Percentiles rank a stretch among this genome's conserved stretches.
phyloP scores from a whole-genome alignment of 768 basidiomycete species.

The Russula olivacea region DNA sequence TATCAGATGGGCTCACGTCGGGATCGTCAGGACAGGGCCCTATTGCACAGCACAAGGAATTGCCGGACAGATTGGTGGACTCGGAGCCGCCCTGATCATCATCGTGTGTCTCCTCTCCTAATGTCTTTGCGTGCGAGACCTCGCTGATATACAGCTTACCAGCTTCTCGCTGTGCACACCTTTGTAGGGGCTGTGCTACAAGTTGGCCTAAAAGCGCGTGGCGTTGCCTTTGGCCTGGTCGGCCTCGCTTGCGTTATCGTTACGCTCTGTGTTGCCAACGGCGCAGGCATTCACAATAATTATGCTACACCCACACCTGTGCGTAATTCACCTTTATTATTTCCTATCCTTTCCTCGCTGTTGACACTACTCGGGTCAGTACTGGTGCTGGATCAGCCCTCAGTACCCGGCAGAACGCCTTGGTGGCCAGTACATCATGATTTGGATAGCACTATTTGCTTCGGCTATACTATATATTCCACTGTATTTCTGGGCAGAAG shows the following conservation, averaged over 20 bases:
- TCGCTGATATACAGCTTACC: constrained; percentile 27
- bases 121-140: too few species aligned
- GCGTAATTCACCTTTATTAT: background rate
- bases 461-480: constrained; percentile 35
- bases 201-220: constrained; percentile 29
- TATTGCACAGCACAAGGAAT: constrained; percentile 39
- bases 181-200: constrained; percentile 37
- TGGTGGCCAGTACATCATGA: constrained; percentile 41
- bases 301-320: constrained; percentile 34
- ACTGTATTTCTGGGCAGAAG: constrained; percentile 36
- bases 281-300: constrained; percentile 27
- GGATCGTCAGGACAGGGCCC: constrained; percentile 31
- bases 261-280: constrained; percentile 35
- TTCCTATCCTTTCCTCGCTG: background rate
- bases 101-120: constrained; percentile 30
- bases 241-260: constrained; percentile 11
- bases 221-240: constrained; percentile 25
- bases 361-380: constrained; percentile 21
- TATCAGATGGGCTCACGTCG: constrained; percentile 32
- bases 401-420: constrained; percentile 32
- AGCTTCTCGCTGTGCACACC: constrained; percentile 36
- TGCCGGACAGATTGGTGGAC: constrained; percentile 38
- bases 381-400: constrained; percentile 43
- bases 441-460: constrained; percentile 38
- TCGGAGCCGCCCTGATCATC: constrained; percentile 36